Percentiles rank a stretch among this genome's conserved stretches.
These are phyloP conservation scores for Penicillium arizonense DNA, from an alignment of 495 filamentous ascomycete genomes.

Conservation along the genomic window DNA sequence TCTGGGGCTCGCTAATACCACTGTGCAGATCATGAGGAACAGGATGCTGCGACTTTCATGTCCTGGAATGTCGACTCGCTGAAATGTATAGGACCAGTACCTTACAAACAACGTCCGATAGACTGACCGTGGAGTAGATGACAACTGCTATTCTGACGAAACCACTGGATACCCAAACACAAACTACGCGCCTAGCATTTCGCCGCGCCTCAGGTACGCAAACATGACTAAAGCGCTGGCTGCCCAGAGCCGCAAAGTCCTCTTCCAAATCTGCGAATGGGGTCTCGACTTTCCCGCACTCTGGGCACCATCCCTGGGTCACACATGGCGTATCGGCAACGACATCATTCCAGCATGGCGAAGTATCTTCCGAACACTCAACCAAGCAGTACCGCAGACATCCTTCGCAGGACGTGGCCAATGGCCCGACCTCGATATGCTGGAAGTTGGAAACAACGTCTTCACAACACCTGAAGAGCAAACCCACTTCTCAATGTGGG, in stretches of 20 bases:
- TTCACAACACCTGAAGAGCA: slow-evolving; percentile 41
- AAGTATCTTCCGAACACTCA: slow-evolving; percentile 47
- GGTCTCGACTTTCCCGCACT: slow-evolving; percentile 47
- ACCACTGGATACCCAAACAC: slow-evolving; percentile 33
- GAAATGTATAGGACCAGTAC: slow-evolving; percentile 30
- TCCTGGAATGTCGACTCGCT: slow-evolving; percentile 44
- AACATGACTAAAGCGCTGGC: slow-evolving; percentile 33
- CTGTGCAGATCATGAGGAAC: slow-evolving; percentile 35
- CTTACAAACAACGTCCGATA: background rate
- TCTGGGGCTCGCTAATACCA: slow-evolving; percentile 1
- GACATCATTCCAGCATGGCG: slow-evolving; percentile 55
- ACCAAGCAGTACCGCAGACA: slow-evolving; percentile 45
- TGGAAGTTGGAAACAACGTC: slow-evolving; percentile 43
- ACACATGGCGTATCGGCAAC: slow-evolving; percentile 53
- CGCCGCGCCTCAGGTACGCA: slow-evolving; percentile 26
- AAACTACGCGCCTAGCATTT: slow-evolving; percentile 37
- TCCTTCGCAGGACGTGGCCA: slow-evolving; percentile 37
- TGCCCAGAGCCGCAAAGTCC: slow-evolving; percentile 28
- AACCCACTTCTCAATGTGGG: slow-evolving; percentile 58
- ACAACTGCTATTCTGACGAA: slow-evolving; percentile 51
- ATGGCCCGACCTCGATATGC: slow-evolving; percentile 58
- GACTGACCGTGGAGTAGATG: slow-evolving; percentile 25
- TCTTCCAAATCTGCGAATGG: slow-evolving; percentile 56
- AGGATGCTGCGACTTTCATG: slow-evolving; percentile 44
- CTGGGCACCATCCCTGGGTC: slow-evolving; percentile 47